Base-by-base conservation (phyloP, 352 stramenopile genomes). In the Pythium vanterpoolii region DNA sequence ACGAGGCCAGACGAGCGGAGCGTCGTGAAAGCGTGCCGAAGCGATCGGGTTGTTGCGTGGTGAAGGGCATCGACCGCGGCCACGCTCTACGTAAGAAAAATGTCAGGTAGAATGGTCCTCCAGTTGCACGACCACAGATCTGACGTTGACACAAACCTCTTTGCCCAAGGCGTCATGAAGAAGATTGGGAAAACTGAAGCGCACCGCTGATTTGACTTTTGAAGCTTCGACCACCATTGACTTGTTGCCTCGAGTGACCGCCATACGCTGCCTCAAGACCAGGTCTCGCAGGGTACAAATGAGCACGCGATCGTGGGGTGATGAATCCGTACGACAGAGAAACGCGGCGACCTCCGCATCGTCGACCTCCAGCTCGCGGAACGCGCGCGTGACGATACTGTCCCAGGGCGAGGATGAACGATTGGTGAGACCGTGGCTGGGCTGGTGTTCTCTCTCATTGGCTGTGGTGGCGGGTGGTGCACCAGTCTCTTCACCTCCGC, bases 1-100 rank as follows among this genome's bases (percentile, higher is more conserved):
- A 92, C 54, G 13, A 92, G 57, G 0, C 82, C 82, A 18, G 64
- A 50, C 14, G 42, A 71, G 34, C 74, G 66, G 40, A 92, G 43
- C 23, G 44, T 71, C 18, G 63, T 60, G 30, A 90, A 92, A 5
- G 58, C 60, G 33, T 69, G 70, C 21, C 79, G 82, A 33, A 85
- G 19, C 30, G 64, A 60, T 36, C 60, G 46, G 45, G 51, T 55
- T 39, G 59, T 24, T 14, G 23, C 7, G 33, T 71, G 58, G 45
- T 59, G 47, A 14, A 63, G 43, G 11, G 21, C 48, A 11, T 50
- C 33, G 7, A 27, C 44, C 1, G 28, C n/a, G 3, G 44, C 16
- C 18, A 67, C 50, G 13, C 34, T 47, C 54, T 63, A 31, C 33
- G 28, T 5, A 16, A 5, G 11, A 1, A 33, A 55, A 14, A 0